Base-by-base conservation (phyloP, 1,139 yeast genomes). In the Pichia inconspicua region DNA sequence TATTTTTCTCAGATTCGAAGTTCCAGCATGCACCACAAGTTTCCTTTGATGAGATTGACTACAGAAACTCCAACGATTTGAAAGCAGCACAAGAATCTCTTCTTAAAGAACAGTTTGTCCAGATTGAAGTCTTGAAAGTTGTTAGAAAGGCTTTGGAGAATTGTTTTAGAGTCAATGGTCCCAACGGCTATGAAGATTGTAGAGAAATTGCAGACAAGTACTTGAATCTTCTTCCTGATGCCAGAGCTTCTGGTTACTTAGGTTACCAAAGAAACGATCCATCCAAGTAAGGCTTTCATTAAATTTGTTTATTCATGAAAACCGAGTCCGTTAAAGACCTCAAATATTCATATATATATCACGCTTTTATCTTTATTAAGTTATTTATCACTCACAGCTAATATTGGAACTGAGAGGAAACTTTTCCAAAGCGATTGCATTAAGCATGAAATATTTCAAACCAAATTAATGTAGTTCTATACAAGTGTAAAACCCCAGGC, bases 231-330 rank as follows among this genome's bases (percentile, higher is more conserved):
- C 72, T 84, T 53, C 90, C 87, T 54, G 68, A 73, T 45, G 76
- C 82, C 59, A 78, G 81, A 57, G 74, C 82, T 53, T 75, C 78
- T 59, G 95, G 95, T 42, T 84, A 75, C 68, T 71, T 82, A 66
- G 90, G 88, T 22, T 85, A 85, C 72, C 94, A 85, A 69, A 82
- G 85, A 76, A 84, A 84, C 69, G 95, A 85, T 66, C 90, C 90
- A 46, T 73, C 85, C 46, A 83, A 84, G 71, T 84, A 71, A 66
- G 22, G 15, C 12, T 4, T 7, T 2, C 17, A 9, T 34, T 9
- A 11, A 8, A 17, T 34, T 7, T 22, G 17, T 34, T 7, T 38
- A 38, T 38, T 38, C 41, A 38, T 38, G 14, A 10, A 4, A 17
- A 15, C 5, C 2, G 34, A 30, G 34, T 30, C 34, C 5, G 34